Conservation (phyloP, 441 rosid genomes). For the Gossypium davidsonii region DNA sequence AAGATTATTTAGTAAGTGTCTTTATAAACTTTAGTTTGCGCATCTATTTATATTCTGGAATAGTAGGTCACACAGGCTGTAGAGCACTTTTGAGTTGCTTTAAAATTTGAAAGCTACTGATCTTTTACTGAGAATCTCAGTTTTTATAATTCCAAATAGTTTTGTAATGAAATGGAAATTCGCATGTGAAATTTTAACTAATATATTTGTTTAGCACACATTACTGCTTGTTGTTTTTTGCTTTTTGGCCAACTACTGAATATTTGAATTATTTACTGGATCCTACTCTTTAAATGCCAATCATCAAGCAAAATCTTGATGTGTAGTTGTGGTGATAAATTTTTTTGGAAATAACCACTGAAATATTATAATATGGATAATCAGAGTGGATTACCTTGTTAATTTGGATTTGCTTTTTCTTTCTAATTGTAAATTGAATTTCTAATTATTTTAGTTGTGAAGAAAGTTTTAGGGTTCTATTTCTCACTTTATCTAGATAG, state of each 20-base stretch:
- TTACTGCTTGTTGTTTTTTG: background rate
- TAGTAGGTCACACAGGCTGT: background rate
- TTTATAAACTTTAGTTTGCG: background rate
- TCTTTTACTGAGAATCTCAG: background rate
- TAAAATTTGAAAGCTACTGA: background rate
- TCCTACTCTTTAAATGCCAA: background rate
- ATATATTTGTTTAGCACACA: background rate
- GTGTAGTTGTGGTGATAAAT: background rate
- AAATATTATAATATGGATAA: background rate
- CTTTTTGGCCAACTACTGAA: background rate
- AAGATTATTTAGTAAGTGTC: background rate
- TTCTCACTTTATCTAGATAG: background rate
- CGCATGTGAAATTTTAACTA: background rate
- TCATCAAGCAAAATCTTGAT: background rate
- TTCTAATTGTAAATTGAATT: background rate
- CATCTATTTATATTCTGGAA: background rate
- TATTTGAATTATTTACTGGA: background rate
- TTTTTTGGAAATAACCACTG: background rate
- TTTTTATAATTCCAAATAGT: background rate
- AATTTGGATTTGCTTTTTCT: constrained; percentile 1
- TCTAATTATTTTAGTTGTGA: background rate
- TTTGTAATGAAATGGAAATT: background rate
- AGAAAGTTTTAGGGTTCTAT: background rate
- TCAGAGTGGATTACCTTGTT: background rate
- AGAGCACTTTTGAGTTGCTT: constrained; percentile 2